Evolutionary conservation across 2,329 filamentous ascomycete genomes (phyloP), one percentile per base, ranked within the genome.

Genomic region (Taxawa tesnikishii): DNA sequence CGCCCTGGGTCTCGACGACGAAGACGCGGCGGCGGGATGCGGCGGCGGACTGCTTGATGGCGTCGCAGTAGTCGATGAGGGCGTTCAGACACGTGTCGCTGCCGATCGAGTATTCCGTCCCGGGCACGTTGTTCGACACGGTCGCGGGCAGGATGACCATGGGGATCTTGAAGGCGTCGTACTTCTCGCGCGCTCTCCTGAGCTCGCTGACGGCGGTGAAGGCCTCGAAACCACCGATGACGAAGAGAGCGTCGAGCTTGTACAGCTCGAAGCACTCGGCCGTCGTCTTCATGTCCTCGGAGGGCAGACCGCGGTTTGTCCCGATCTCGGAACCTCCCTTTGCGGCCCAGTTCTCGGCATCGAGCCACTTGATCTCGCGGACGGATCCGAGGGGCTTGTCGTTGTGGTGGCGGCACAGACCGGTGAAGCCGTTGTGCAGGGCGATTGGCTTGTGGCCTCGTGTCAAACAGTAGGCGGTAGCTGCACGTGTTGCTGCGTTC

Each of bases 31-130:
- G 79, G 37, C 90, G 79, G 2, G 85, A 92, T 2, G 90, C 87
- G 2, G 87, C 94, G 0, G 90, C 90, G 2, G 87, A 94, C 57
- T 96, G 90, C 58, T 92, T 85, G 60, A 96, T 94, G 49, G 87
- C 88, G 65, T 98, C 90, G 54, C 88, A 94, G 61, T 94, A 98
- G 45, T 79, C 74, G 41, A 94, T 84, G 24, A 98, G 69, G 34
- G 93, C 85, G 61, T 98, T 98, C 40, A 98, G 65, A 52, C 90
- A 96, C 2, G 90, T 98, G 50, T 98, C 90, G 18, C 85, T 94
- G 26, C 90, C 90, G 28, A 98, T 74, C 2, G 85, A 94, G 64
- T 94, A 96, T 59, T 98, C 90, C 0, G 88, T 94, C 24, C 90
- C 90, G 0, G 90, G 90, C 4, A 98, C 90, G 55, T 98, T 98